Evolutionary conservation across 1,284 basidiomycete genomes (phyloP), one percentile per base, ranked within the genome.

Genomic region (Volvariella surrecta): DNA sequence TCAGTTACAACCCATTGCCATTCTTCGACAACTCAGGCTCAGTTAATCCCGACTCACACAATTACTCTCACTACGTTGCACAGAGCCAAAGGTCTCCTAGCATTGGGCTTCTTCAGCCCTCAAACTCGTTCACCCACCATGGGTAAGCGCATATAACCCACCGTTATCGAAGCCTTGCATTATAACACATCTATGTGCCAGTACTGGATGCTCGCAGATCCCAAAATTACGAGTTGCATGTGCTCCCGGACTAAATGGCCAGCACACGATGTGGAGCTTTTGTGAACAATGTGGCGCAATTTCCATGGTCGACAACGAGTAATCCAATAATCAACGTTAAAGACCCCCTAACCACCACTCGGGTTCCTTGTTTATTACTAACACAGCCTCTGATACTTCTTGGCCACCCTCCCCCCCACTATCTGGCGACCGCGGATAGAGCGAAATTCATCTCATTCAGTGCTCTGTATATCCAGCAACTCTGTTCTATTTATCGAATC

Each of bases 281-380:
- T 89, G 86, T 61, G 82, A 88, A 70, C 73, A 87, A 67, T 89
- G 86, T 58, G 86, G 86, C 61, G 80, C 86, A 45, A 87, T 89
- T 60, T 84, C 84, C 54, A 88, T 88, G 79, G 82, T 89, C 62
- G 80, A 86, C 59, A 72, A 70, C 60, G 80, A 84, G 60, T 82
- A 64, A 63, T 43, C n/a, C 24, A 28, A 11, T 28, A 28, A 6
- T 28, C 24, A 11, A 28, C 24, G 11, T 28, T 28, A n/a, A n/a
- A n/a, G n/a, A n/a, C n/a, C n/a, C n/a, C 24, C 24, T 28, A 28
- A 28, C 24, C 24, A 28, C 24, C 11, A 6, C 24, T 11, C 24
- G 24, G 24, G 24, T 6, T 28, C 11, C 24, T 11, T 28, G 6
- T 28, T 28, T 28, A 28, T 28, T n/a, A 28, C 24, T 28, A 28